phyloP scores from a whole-genome alignment of 495 filamentous ascomycete species.

The Thermothielavioides terrestris region DNA sequence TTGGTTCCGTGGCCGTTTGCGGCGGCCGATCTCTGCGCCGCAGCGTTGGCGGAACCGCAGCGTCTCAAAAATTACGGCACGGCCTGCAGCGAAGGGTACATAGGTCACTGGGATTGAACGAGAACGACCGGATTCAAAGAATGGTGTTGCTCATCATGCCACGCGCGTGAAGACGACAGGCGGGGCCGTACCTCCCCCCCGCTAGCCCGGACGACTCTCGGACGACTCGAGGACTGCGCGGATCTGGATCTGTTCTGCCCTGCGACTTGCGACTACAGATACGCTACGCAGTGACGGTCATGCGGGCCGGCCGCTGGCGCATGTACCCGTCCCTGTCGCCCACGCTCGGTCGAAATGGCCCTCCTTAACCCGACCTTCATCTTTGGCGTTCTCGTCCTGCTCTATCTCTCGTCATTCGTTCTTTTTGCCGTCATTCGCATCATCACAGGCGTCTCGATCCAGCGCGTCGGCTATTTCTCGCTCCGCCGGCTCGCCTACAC shows the following conservation, averaged over 20 bases:
- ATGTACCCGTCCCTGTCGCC: constrained; percentile 14
- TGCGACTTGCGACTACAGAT: too few relatives aligned
- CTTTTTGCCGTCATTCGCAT: constrained; percentile 89
- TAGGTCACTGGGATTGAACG: background rate
- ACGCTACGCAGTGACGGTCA: too few relatives aligned
- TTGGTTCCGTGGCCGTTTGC: background rate
- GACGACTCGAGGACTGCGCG: background rate
- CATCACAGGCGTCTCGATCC: constrained; percentile 89
- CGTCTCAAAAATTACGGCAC: too few relatives aligned
- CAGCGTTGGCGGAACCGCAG: too few relatives aligned
- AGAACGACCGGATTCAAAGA: constrained; percentile 8
- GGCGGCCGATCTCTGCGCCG: background rate
- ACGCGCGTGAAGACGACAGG: constrained; percentile 14
- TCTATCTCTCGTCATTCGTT: constrained; percentile 87
- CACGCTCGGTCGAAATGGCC: constrained; percentile 32
- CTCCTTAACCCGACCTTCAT: constrained; percentile 65
- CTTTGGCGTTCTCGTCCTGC: constrained; percentile 69
- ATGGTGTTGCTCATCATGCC: constrained; percentile 17
- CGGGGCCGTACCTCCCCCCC: constrained; percentile 7
- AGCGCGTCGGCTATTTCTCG: constrained; percentile 86
- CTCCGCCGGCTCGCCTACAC: constrained; percentile 83
- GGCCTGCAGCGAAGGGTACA: background rate
- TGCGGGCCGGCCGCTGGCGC: constrained; percentile 1
- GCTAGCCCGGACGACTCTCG: background rate
- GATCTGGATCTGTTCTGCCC: background rate